Conservation (phyloP, 352 stramenopile species). For the Globisporangium nagaii region DNA sequence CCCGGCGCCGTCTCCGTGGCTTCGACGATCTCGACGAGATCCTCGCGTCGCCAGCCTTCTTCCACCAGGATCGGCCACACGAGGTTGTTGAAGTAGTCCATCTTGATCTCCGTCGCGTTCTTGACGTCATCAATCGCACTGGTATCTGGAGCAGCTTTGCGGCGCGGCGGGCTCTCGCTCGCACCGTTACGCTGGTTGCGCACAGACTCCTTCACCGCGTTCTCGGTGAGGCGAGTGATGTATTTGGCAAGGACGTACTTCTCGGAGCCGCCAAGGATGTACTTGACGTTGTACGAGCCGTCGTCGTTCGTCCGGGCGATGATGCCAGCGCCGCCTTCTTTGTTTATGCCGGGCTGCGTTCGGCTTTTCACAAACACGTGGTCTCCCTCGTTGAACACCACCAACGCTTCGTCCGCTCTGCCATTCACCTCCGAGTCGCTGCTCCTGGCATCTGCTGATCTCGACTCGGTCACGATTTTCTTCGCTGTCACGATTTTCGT, state of each 20-base stretch:
- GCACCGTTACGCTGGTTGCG: conserved; percentile 33
- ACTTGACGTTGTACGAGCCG: conserved; percentile 80
- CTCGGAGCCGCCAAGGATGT: conserved; percentile 71
- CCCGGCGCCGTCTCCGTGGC: conserved; percentile 27
- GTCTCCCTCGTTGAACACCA: conserved; percentile 48
- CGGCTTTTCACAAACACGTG: conserved; percentile 71
- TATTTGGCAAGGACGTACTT: conserved; percentile 57
- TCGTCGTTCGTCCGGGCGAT: conserved; percentile 52
- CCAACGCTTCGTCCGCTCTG: conserved; percentile 1
- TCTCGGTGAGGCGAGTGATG: conserved; percentile 62
- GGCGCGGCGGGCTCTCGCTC: conserved; percentile 3
- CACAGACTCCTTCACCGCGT: conserved; percentile 70
- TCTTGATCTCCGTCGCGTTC: conserved; percentile 24
- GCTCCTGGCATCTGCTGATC: not conserved
- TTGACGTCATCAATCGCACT: not conserved
- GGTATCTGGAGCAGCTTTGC: not conserved
- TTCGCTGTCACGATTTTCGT: conserved; percentile 8
- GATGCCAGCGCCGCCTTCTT: conserved; percentile 53
- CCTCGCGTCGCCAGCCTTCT: conserved; percentile 60
- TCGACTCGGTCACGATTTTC: not conserved
- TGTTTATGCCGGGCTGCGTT: conserved; percentile 78
- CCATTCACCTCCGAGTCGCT: conserved; percentile 6
- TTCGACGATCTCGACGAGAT: conserved; percentile 49
- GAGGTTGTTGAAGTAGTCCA: conserved; percentile 75
- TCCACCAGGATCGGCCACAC: conserved; percentile 75